Percentiles rank a stretch among this genome's conserved stretches.
These are phyloP conservation scores for Alternaria viburni DNA, from an alignment of 2,329 filamentous ascomycete genomes.

Conservation along the genomic window DNA sequence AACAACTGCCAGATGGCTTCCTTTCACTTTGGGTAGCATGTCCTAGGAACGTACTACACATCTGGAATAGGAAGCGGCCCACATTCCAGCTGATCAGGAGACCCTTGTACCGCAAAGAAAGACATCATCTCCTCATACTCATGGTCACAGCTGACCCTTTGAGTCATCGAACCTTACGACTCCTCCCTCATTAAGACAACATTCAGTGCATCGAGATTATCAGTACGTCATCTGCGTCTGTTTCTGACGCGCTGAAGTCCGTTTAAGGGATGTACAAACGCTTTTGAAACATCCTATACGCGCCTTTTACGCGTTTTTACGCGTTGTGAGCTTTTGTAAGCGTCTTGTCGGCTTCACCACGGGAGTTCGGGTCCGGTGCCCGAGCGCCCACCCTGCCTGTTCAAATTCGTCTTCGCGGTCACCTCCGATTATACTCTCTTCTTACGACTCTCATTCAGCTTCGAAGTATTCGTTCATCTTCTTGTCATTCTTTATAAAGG, in stretches of 20 bases:
- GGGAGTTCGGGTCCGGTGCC: constrained; percentile 2
- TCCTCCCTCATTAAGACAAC: not conserved
- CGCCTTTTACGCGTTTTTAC: not conserved
- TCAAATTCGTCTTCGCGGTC: not conserved
- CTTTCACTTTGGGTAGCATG: not conserved
- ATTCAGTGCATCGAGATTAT: not conserved
- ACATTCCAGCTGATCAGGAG: not conserved
- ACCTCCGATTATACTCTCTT: not conserved
- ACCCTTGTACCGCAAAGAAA: not conserved
- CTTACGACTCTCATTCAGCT: not conserved
- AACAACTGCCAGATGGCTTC: not conserved
- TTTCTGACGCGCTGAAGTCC: not conserved
- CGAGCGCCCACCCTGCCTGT: not conserved
- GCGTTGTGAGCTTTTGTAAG: not conserved
- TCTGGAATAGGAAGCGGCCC: not conserved
- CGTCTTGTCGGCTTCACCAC: constrained; percentile 12
- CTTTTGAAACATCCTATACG: not conserved
- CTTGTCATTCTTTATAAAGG: not conserved
- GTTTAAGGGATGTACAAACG: not conserved
- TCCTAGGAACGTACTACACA: not conserved
- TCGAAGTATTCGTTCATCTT: not conserved
- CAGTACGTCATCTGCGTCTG: not conserved
- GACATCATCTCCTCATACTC: not conserved
- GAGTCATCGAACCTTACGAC: not conserved
- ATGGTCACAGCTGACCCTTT: not conserved